A percentile compares a stretch with the other conserved stretches of the same genome.
Evolutionary conservation across 2,329 filamentous ascomycete genomes (phyloP).

Genomic region (Arthrobotrys iridis): DNA sequence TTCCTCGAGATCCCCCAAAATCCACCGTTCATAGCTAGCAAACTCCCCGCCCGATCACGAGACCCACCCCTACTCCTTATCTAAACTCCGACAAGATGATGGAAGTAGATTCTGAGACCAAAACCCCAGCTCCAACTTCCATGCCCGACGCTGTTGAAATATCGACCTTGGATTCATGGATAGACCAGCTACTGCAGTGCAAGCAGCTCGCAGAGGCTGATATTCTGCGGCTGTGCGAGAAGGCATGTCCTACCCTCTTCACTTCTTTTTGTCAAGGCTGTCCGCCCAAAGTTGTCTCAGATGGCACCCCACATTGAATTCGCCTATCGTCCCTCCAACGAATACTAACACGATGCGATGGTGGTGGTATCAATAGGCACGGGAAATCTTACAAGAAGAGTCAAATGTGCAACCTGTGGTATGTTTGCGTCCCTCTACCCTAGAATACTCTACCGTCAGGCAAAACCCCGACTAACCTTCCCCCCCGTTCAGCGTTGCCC

Average conservation of each 20-base stretch:
- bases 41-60: slow-evolving; percentile 49
- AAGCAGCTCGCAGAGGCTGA: slow-evolving; percentile 96
- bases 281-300: not conserved
- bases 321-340: slow-evolving; percentile 24
- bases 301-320: not conserved
- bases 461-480: slow-evolving; percentile 55
- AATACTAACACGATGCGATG: slow-evolving; percentile 28
- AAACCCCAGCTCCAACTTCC: slow-evolving; percentile 80
- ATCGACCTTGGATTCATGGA: slow-evolving; percentile 96
- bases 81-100: slow-evolving; percentile 66
- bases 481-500: slow-evolving; percentile 80
- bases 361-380: slow-evolving; percentile 69
- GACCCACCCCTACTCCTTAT: slow-evolving; percentile 36
- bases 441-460: not conserved
- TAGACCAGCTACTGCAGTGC: slow-evolving; percentile 97
- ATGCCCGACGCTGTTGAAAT: slow-evolving; percentile 83
- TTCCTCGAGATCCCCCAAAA: slow-evolving; percentile 2
- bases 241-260: slow-evolving; percentile 70
- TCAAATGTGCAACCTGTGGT: slow-evolving; percentile 99
- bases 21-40: not conserved
- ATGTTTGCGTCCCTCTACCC: slow-evolving; percentile 62
- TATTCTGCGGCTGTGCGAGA: slow-evolving; percentile 96
- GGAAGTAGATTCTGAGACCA: slow-evolving; percentile 84
- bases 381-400: slow-evolving; percentile 96
- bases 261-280: not conserved